Base-by-base conservation (phyloP, 805 yeast genomes). In the Saccharomycopsis sp. region DNA sequence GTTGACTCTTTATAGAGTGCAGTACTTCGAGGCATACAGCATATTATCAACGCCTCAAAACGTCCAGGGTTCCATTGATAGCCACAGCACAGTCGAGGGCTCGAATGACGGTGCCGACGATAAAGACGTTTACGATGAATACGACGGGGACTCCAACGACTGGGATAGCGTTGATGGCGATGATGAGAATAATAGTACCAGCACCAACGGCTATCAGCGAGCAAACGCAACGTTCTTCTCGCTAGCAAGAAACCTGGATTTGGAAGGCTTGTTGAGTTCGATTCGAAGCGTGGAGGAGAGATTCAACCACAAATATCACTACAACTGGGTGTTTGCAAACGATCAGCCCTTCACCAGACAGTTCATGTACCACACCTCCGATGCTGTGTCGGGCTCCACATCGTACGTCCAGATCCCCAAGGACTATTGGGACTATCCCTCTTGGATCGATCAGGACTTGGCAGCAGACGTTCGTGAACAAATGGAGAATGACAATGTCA, bases 321-420 rank as follows among this genome's bases (percentile, higher is more conserved):
- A 89, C 56, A 96, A 94, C 52, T 92, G 96, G 96, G 89, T 87
- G 18, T 92, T 73, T 49, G 54, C 68, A 20, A 73, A 72, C 48
- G 68, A 73, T 47, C 60, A 61, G 41, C 64, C 63, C 1, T 73
- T 73, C 48, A 50, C 61, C 2, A 48, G 52, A 1, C 62, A 63
- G 5, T 71, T 73, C 46, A 59, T 59, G 17, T 37, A 44, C 10
- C 50, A 52, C 17, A 54, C 70, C 0, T 29, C 56, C 4, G 48
- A 48, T 5, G 39, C 52, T 7, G 60, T 66, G 2, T 65, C 74
- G 21, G 73, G 77, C 0, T 54, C 53, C 5, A 63, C 62, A 2
- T 52, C 50, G 4, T 74, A 69, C 49, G 68, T 67, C 2, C 48
- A 45, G 21, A 63, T 74, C 1, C 75, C 76, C 0, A 20, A 41